phyloP scores from a whole-genome alignment of 345 rosid genomes.

The Cardamine resedifolia region DNA sequence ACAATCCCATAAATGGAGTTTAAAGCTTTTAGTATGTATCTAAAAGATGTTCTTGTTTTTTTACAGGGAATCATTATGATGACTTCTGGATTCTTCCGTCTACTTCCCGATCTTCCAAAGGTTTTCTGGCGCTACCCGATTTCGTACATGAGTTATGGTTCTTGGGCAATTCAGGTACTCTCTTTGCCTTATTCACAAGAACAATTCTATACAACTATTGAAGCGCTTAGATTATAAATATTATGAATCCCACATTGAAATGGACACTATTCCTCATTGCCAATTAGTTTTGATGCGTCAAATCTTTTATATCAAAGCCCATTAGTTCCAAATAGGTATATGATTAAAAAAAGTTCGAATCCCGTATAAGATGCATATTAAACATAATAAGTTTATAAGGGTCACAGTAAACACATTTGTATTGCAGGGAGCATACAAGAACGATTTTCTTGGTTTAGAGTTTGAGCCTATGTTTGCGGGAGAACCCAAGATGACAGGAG shows the following conservation, averaged over 20 bases:
- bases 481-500: slow-evolving; percentile 59
- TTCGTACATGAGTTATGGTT: slow-evolving; percentile 62
- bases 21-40: not conserved
- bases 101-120: slow-evolving; percentile 75
- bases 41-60: slow-evolving; percentile 9
- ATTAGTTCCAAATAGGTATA: not conserved
- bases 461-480: slow-evolving; percentile 67
- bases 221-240: not conserved
- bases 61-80: slow-evolving; percentile 77
- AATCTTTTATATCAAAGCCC: too few relatives aligned
- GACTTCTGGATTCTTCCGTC: slow-evolving; percentile 85
- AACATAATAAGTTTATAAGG: not conserved
- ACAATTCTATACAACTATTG: not conserved
- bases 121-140: slow-evolving; percentile 81
- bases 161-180: slow-evolving; percentile 84
- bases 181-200: not conserved
- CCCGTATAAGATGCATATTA: not conserved
- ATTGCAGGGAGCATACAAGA: slow-evolving; percentile 81
- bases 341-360: not conserved
- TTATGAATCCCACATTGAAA: not conserved
- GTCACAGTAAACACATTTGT: not conserved
- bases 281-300: too few relatives aligned
- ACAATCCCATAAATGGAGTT: not conserved
- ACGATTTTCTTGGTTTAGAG: slow-evolving; percentile 77
- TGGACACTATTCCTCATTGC: not conserved